phyloP scores from a whole-genome alignment of 2,329 filamentous ascomycete species.

The Lachnellula hyalina region DNA sequence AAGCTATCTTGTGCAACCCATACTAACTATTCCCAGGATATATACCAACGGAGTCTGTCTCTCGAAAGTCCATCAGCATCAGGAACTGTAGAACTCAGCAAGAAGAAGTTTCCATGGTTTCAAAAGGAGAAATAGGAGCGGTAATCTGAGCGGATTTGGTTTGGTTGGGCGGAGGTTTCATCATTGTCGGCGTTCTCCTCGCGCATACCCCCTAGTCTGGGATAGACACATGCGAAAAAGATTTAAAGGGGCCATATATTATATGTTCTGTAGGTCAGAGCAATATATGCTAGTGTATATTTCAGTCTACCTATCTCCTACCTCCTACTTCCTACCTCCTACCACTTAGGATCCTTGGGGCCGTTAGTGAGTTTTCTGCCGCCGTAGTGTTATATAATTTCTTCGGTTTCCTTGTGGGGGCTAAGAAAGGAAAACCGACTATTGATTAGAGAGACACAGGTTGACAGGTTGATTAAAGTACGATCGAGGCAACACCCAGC shows the following conservation, averaged over 20 bases:
- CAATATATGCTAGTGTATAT: neutral
- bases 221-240: neutral
- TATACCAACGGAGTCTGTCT: slow-evolving; percentile 57
- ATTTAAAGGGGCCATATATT: neutral
- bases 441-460: too few relatives aligned
- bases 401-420: too few relatives aligned
- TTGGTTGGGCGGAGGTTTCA: neutral
- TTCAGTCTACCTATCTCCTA: too few relatives aligned
- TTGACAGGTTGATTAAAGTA: too few relatives aligned
- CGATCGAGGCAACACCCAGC: too few relatives aligned
- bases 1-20: neutral
- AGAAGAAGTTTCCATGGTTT: slow-evolving; percentile 65
- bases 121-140: slow-evolving; percentile 24
- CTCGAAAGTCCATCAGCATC: slow-evolving; percentile 49
- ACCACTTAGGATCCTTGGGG: too few relatives aligned
- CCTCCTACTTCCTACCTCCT: too few relatives aligned
- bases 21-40: slow-evolving; percentile 44
- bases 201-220: neutral
- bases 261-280: neutral
- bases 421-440: too few relatives aligned
- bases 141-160: neutral
- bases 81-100: slow-evolving; percentile 44
- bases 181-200: neutral
- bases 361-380: too few relatives aligned
- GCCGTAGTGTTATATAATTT: too few relatives aligned